phyloP scores from a whole-genome alignment of 768 basidiomycete genomes.

The Termitomyces sp. region DNA sequence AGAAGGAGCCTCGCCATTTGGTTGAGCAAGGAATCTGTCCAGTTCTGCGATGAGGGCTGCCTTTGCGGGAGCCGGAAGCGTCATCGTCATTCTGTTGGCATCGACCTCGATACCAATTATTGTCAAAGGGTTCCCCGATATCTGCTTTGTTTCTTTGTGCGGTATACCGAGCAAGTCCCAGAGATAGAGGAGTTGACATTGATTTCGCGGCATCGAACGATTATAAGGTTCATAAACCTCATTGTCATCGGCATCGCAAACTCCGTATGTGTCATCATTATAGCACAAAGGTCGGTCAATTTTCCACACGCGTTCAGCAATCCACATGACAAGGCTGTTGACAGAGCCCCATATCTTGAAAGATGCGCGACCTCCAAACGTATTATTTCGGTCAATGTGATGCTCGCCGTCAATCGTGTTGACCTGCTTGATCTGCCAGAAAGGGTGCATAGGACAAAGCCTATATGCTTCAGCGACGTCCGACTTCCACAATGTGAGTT shows the following conservation, averaged over 20 bases:
- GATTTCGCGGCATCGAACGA: background rate
- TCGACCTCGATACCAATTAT: constrained; percentile 6
- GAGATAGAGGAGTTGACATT: background rate
- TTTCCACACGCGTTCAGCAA: background rate
- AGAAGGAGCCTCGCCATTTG: background rate
- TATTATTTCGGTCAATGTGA: background rate
- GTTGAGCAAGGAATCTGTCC: background rate
- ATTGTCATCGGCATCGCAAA: background rate
- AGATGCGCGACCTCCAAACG: background rate
- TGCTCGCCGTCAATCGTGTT: background rate
- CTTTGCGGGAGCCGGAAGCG: background rate
- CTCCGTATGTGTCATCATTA: background rate
- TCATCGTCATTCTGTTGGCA: background rate
- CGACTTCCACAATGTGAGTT: background rate
- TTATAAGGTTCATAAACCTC: background rate
- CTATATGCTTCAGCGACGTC: constrained; percentile 1
- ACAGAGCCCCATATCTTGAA: constrained; percentile 3
- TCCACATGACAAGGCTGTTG: constrained; percentile 4
- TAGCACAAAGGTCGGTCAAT: background rate
- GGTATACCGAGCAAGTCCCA: constrained; percentile 4
- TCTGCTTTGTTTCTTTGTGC: constrained; percentile 2
- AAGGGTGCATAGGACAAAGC: background rate
- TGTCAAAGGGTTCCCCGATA: background rate
- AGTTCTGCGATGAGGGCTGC: background rate
- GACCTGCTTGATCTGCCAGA: constrained; percentile 5